Evolutionary conservation across 352 stramenopile species (phyloP), one percentile per base, ranked within the genome.

Genomic region (Pythium grandisporangium): DNA sequence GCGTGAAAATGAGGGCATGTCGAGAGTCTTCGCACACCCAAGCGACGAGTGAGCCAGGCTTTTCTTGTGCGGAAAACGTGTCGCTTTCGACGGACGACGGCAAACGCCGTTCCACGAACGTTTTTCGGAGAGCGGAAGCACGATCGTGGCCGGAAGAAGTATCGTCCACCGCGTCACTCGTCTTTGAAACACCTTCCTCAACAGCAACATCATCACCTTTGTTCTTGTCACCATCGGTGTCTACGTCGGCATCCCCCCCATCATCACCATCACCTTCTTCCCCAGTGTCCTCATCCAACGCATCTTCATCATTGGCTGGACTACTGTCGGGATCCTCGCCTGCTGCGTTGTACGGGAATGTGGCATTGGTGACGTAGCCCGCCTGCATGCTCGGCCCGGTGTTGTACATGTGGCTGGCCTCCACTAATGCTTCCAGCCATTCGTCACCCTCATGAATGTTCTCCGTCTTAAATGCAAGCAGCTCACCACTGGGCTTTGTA

Each of bases 381-480:
- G 30, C 30, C 27, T 40, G 36, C 17, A 41, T n/a, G n/a, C n/a
- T n/a, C n/a, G n/a, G n/a, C n/a, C n/a, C n/a, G n/a, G n/a, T n/a
- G 1, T 45, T 42, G 16, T 45, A 52, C 22, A 84, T 70, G 8
- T 77, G 63, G 37, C 70, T 87, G 4, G 76, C 76, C 42, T 89
- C 72, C 2, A 63, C 79, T 8, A 89, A 58, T 2, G 71, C 83
- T 38, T 91, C 77, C 4, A 91, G 53, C 77, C 77, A 91, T 43
- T 91, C 77, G 25, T 74, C 73, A 14, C 77, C 77, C 60, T 91
- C 77, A 39, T 85, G 85, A 32, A 88, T 83, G 40, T 66, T 86
- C 36, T 91, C 77, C 0, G 74, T 85, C 19, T 73, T 64, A 20
- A 91, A 30, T 4, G 76, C 74, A 12, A 88, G 29, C 17, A 84